phyloP scores from a whole-genome alignment of 2,329 filamentous ascomycete genomes.

The Rutstroemia sp. region DNA sequence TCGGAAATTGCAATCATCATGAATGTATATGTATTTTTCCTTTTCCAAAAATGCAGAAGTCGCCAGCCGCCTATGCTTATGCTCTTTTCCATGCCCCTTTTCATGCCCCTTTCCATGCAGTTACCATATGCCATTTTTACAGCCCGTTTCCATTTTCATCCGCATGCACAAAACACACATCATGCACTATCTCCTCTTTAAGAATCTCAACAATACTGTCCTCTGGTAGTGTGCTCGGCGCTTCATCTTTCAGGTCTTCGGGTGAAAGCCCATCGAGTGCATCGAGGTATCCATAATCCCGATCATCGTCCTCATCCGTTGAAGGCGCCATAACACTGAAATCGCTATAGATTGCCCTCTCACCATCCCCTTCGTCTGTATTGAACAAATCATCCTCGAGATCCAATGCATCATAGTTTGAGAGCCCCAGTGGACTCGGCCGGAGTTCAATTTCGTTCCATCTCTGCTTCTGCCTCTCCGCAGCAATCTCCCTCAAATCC shows the following conservation, averaged over 20 bases:
- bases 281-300: slow-evolving; percentile 29
- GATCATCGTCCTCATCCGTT: slow-evolving; percentile 14
- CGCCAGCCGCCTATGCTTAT: background rate
- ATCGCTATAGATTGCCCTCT: slow-evolving; percentile 27
- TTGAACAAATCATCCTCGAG: slow-evolving; percentile 25
- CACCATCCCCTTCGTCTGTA: slow-evolving; percentile 15
- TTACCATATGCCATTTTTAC: background rate
- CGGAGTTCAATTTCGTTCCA: slow-evolving; percentile 23
- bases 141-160: background rate
- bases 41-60: background rate
- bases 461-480: slow-evolving; percentile 18
- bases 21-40: background rate
- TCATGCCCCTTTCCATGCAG: background rate
- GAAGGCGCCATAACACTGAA: slow-evolving; percentile 29
- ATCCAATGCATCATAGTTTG: slow-evolving; percentile 30
- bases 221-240: slow-evolving; percentile 21
- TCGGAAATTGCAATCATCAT: slow-evolving; percentile 39
- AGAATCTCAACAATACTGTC: slow-evolving; percentile 26
- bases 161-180: slow-evolving; percentile 20
- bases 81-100: background rate
- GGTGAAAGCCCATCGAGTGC: slow-evolving; percentile 27
- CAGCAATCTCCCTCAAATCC: slow-evolving; percentile 22
- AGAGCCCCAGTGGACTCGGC: slow-evolving; percentile 29
- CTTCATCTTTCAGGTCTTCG: slow-evolving; percentile 23
- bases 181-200: slow-evolving; percentile 21